Evolutionary conservation across 2,329 filamentous ascomycete genomes (phyloP), one percentile per base, ranked within the genome.

Genomic region (Orbilia javanica): DNA sequence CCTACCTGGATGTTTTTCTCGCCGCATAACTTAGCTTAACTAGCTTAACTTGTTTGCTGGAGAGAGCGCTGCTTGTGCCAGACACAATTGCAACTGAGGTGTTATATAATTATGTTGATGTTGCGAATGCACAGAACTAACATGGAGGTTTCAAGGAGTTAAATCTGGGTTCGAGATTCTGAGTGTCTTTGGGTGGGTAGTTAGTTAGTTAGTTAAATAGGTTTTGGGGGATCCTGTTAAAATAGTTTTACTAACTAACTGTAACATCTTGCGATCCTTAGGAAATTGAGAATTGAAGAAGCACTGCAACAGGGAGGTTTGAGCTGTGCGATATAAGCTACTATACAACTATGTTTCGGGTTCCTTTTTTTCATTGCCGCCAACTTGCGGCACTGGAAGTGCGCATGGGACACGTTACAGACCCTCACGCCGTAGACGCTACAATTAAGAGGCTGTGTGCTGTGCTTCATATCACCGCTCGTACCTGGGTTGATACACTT

Each of bases 41-140:
- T 44, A 7, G 6, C 31, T 52, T 3, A n/a, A n/a, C n/a, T n/a
- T n/a, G n/a, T n/a, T n/a, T n/a, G n/a, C n/a, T n/a, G n/a, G n/a
- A n/a, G n/a, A n/a, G n/a, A n/a, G n/a, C n/a, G n/a, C n/a, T n/a
- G n/a, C n/a, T n/a, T n/a, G n/a, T n/a, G n/a, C n/a, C n/a, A n/a
- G n/a, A n/a, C n/a, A n/a, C n/a, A n/a, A n/a, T n/a, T n/a, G n/a
- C 10, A 36, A 53, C 1, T n/a, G 31, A 34, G 10, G 25, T n/a
- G n/a, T n/a, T n/a, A n/a, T n/a, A n/a, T n/a, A n/a, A n/a, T n/a
- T n/a, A n/a, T 18, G 29, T 18, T 6, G n/a, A 27, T 31, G 52
- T 57, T 57, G 18, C 18, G 29, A 57, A n/a, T 57, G 29, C 52
- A 34, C n/a, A 34, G 27, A 22, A 22, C 52, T 57, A 57, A 57